Conservation (phyloP, 2,329 filamentous ascomycete species). For the Penicillium sp. region DNA sequence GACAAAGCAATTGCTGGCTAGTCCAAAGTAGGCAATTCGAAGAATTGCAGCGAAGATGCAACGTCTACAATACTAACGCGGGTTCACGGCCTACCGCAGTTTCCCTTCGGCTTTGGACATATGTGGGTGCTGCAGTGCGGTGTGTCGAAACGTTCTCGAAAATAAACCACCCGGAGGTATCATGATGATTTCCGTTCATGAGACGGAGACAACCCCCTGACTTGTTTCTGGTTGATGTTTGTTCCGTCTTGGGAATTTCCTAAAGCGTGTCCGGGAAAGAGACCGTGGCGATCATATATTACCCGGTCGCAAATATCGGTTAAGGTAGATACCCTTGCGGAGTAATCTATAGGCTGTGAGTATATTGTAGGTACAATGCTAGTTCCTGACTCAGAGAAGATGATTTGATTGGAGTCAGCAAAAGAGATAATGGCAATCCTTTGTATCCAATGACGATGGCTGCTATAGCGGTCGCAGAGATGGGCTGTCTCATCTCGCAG, state of each 20-base stretch:
- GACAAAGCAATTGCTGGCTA: conserved; percentile 7
- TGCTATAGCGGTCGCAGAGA: conserved; percentile 5
- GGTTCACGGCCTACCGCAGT: neutral
- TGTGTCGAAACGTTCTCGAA: conserved; percentile 17
- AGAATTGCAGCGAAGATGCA: conserved; percentile 8
- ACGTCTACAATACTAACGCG: conserved; percentile 4
- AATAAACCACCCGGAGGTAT: neutral
- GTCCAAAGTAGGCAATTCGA: neutral
- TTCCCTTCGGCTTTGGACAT: conserved; percentile 6
- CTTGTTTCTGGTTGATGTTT: neutral
- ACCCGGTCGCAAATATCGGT: conserved; percentile 11
- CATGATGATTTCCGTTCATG: neutral
- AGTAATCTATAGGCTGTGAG: neutral
- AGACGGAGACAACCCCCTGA: neutral
- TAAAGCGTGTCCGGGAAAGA: neutral
- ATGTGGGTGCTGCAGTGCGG: conserved; percentile 1
- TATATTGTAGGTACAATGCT: neutral
- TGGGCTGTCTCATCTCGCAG: conserved; percentile 2
- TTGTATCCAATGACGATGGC: neutral
- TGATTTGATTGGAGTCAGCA: neutral
- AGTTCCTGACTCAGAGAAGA: neutral
- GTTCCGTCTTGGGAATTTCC: neutral
- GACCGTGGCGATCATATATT: conserved; percentile 6
- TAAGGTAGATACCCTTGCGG: neutral
- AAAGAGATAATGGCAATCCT: neutral